phyloP scores from a whole-genome alignment of 2,329 filamentous ascomycete genomes.

The Gaeumannomyces tritici region DNA sequence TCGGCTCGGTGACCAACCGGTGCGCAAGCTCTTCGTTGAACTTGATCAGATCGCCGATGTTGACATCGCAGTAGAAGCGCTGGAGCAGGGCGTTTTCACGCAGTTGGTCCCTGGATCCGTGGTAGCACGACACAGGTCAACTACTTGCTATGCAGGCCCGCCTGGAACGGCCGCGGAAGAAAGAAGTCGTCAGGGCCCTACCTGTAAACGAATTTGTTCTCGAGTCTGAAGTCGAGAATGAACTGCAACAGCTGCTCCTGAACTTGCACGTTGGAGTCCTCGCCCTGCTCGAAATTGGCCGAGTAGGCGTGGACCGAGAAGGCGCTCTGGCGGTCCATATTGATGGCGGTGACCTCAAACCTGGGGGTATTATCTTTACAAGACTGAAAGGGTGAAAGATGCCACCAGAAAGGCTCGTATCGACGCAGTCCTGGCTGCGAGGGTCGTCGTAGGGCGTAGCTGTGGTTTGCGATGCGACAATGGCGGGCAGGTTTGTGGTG shows the following conservation, averaged over 20 bases:
- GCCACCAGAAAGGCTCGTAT: not conserved
- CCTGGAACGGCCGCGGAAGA: not conserved
- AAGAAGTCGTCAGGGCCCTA: constrained; percentile 24
- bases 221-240: constrained; percentile 85
- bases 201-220: constrained; percentile 94
- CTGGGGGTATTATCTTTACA: not conserved
- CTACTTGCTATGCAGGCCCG: no score
- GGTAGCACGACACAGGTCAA: constrained; percentile 12
- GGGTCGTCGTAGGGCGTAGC: not conserved
- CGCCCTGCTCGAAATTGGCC: constrained; percentile 52
- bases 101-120: constrained; percentile 68
- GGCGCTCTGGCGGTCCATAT: constrained; percentile 80
- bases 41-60: constrained; percentile 89
- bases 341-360: constrained; percentile 9
- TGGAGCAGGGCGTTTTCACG: constrained; percentile 90
- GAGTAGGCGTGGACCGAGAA: constrained; percentile 78
- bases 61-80: constrained; percentile 92
- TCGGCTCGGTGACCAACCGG: constrained; percentile 77
- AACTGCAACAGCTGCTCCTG: constrained; percentile 81
- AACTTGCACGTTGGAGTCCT: constrained; percentile 61
- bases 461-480: not conserved
- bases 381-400: not conserved
- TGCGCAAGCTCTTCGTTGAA: constrained; percentile 95
- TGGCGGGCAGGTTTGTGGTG: not conserved
- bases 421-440: not conserved